Conservation (phyloP, 148 eudicot genomes). For the Persicaria maculosa region DNA sequence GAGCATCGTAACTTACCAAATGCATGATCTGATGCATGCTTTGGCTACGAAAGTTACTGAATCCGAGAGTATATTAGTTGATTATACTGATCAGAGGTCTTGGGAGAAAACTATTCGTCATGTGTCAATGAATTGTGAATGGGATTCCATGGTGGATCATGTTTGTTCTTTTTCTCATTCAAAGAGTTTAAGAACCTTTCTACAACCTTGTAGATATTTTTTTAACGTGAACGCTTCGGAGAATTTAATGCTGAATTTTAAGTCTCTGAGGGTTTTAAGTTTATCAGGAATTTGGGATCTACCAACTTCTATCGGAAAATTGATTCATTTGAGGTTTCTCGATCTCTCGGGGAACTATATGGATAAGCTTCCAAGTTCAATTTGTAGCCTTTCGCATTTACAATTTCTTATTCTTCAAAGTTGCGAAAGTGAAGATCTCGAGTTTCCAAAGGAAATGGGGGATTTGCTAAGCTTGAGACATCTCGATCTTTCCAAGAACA, state of each 20-base stretch:
- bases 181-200: not conserved
- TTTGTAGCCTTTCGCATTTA: too few species aligned
- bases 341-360: too few species aligned
- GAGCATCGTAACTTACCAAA: constrained; percentile 10
- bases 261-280: constrained; percentile 16
- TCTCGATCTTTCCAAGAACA: constrained; percentile 18
- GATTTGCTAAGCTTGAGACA: constrained; percentile 16
- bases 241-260: not conserved
- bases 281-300: not conserved
- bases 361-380: too few species aligned
- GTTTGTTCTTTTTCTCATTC: not conserved
- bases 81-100: not conserved
- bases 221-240: not conserved
- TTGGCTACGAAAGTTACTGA: constrained; percentile 17
- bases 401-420: constrained; percentile 12
- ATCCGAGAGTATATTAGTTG: constrained; percentile 2
- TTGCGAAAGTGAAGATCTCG: too few species aligned
- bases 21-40: constrained; percentile 22
- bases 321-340: too few species aligned
- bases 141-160: not conserved
- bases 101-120: constrained; percentile 6
- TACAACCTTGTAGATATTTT: not conserved
- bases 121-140: not conserved
- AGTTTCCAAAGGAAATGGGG: constrained; percentile 13
- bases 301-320: too few species aligned